phyloP scores from a whole-genome alignment of 331 rosid species.

The Rosa hybrid region DNA sequence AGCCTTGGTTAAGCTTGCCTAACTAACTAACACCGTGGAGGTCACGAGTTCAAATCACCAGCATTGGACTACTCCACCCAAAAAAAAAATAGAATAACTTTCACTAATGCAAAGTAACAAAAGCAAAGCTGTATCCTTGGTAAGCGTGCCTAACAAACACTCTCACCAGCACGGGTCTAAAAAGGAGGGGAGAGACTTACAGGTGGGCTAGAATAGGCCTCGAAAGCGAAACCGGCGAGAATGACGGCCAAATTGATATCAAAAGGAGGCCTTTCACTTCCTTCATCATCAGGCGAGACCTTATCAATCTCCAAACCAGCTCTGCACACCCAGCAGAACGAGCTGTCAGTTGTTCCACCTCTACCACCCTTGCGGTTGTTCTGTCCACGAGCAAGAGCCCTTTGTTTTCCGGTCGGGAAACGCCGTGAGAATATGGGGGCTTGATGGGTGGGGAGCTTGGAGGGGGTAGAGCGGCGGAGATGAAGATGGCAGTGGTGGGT shows the following conservation, averaged over 20 bases:
- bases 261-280: slow-evolving; percentile 61
- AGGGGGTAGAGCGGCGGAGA: slow-evolving; percentile 33
- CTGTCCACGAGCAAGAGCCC: slow-evolving; percentile 28
- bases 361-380: slow-evolving; percentile 21
- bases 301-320: slow-evolving; percentile 44
- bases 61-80: too few relatives aligned
- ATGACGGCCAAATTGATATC: slow-evolving; percentile 91
- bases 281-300: slow-evolving; percentile 35
- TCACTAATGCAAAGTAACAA: too few relatives aligned
- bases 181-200: slow-evolving; percentile 11
- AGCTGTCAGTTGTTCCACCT: slow-evolving; percentile 24
- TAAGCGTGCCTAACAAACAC: too few relatives aligned
- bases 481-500: slow-evolving; percentile 34
- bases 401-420: slow-evolving; percentile 36
- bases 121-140: too few relatives aligned
- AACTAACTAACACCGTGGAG: not conserved
- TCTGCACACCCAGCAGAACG: slow-evolving; percentile 43
- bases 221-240: slow-evolving; percentile 94
- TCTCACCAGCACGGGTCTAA: too few relatives aligned
- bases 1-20: too few relatives aligned
- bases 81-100: too few relatives aligned
- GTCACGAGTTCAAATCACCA: not conserved
- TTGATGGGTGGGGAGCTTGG: slow-evolving; percentile 18
- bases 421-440: slow-evolving; percentile 24
- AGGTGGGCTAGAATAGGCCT: slow-evolving; percentile 79